Evolutionary conservation across 179 eudicot genomes (phyloP).

Genomic region (Actinidia arguta): DNA sequence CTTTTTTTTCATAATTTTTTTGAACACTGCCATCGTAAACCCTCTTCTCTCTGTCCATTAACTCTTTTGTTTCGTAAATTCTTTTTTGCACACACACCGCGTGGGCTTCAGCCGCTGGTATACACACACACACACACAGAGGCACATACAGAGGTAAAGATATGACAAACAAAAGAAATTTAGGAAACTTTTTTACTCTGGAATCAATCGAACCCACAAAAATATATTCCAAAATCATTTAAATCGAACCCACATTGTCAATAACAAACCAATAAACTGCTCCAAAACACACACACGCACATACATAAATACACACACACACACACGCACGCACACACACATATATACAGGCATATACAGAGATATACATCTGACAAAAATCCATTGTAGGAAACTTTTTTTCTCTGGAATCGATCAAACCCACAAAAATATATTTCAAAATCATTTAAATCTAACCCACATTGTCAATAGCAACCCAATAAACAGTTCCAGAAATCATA

Average conservation of each 20-base stretch:
- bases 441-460: not conserved
- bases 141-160: not conserved
- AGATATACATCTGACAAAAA: not conserved
- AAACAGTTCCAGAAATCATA: too few species aligned
- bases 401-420: not conserved
- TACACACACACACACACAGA: not conserved
- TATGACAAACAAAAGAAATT: not conserved
- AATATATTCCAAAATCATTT: not conserved
- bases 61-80: too few species aligned
- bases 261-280: not conserved
- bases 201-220: not conserved
- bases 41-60: too few species aligned
- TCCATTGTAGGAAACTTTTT: not conserved
- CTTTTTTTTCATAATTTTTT: too few species aligned
- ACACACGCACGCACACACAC: too few species aligned
- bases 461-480: not conserved
- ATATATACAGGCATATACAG: not conserved
- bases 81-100: too few species aligned
- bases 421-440: not conserved
- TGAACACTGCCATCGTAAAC: too few species aligned
- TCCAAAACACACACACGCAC: too few species aligned
- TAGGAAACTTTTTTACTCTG: not conserved
- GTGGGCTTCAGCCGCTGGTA: too few species aligned
- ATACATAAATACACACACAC: too few species aligned
- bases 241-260: conserved; percentile 1